These are phyloP conservation scores for Dryas drummondii DNA, from an alignment of 306 rosid genomes.

Conservation along the genomic window DNA sequence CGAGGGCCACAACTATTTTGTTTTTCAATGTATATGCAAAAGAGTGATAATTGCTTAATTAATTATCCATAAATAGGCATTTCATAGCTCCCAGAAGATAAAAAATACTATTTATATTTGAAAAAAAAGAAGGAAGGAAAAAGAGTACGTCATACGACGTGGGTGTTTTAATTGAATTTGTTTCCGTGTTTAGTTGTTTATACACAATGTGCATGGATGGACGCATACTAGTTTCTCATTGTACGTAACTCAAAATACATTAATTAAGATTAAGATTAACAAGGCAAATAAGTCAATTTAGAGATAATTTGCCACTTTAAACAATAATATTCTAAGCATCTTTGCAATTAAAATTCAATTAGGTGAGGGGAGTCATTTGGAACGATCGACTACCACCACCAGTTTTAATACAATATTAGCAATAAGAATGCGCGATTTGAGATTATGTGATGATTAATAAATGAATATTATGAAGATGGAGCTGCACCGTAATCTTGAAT, in stretches of 20 bases:
- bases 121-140: neutral
- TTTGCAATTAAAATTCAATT: slow-evolving; percentile 21
- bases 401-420: neutral
- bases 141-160: neutral
- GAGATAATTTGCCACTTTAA: neutral
- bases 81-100: too few species aligned
- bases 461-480: neutral
- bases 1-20: too few species aligned
- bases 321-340: slow-evolving; percentile 11
- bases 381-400: slow-evolving; percentile 22
- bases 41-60: too few species aligned
- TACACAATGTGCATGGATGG: slow-evolving; percentile 14
- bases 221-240: neutral
- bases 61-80: too few species aligned
- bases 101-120: neutral
- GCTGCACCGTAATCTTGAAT: slow-evolving; percentile 23
- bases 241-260: slow-evolving; percentile 15
- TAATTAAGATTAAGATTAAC: neutral
- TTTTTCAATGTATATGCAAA: too few species aligned
- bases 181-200: neutral
- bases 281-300: slow-evolving; percentile 11
- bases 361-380: slow-evolving; percentile 18
- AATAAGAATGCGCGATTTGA: neutral
- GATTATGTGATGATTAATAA: neutral
- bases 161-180: neutral